phyloP scores from a whole-genome alignment of 805 yeast species.

The Zygosaccharomyces siamensis region DNA sequence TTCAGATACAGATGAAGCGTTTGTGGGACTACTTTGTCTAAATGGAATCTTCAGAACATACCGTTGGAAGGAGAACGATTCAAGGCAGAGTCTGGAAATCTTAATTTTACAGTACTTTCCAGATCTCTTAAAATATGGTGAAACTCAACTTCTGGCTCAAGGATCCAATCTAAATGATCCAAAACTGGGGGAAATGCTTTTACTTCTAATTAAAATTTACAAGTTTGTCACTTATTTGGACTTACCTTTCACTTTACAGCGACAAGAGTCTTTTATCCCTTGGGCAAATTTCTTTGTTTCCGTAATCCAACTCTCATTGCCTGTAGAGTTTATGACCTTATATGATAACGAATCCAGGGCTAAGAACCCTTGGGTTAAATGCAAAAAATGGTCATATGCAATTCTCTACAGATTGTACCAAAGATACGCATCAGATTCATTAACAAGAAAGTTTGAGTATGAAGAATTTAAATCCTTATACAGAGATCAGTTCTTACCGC shows the following conservation, averaged over 20 bases:
- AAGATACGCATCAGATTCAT: constrained; percentile 56
- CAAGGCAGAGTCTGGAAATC: constrained; percentile 49
- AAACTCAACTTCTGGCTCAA: constrained; percentile 42
- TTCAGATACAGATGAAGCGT: constrained; percentile 41
- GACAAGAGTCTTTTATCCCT: constrained; percentile 44
- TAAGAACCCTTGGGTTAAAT: constrained; percentile 63
- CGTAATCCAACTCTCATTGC: constrained; percentile 54
- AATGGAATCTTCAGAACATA: constrained; percentile 64
- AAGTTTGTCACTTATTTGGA: constrained; percentile 73
- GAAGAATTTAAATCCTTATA: constrained; percentile 56
- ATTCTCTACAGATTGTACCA: constrained; percentile 66
- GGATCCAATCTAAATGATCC: constrained; percentile 31
- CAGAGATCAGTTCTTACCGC: constrained; percentile 61
- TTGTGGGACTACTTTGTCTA: constrained; percentile 67
- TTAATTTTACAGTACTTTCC: constrained; percentile 60
- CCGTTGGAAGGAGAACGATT: constrained; percentile 63
- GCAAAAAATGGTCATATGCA: constrained; percentile 85
- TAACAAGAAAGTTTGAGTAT: constrained; percentile 48
- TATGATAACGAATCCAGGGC: constrained; percentile 49
- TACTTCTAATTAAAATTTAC: constrained; percentile 66
- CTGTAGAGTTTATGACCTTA: constrained; percentile 35
- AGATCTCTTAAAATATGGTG: constrained; percentile 59
- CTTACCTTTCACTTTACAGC: constrained; percentile 62
- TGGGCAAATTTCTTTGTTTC: constrained; percentile 79
- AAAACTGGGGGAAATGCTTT: constrained; percentile 66